phyloP scores from a whole-genome alignment of 805 yeast species.

The Starmerella roubikii region DNA sequence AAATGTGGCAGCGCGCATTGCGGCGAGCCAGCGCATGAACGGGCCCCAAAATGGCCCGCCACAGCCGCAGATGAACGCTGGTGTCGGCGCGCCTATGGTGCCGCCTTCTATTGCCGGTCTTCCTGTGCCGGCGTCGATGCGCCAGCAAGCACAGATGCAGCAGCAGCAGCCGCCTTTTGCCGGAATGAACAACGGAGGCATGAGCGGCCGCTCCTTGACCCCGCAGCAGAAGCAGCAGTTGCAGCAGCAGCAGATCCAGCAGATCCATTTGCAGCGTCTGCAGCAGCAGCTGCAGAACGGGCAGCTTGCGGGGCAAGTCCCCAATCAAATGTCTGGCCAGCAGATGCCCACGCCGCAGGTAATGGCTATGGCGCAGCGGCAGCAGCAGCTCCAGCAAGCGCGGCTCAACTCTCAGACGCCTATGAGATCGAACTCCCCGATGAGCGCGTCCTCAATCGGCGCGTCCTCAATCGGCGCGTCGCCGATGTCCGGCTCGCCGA shows the following conservation, averaged over 20 bases:
- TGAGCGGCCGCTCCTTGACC: slow-evolving; percentile 17
- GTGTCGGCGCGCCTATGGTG: too few relatives aligned
- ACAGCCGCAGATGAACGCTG: not conserved
- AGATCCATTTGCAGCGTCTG: slow-evolving; percentile 6
- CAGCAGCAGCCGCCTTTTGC: slow-evolving; percentile 3
- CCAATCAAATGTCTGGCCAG: not conserved
- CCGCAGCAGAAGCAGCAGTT: slow-evolving; percentile 9
- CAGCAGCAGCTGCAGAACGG: slow-evolving; percentile 10
- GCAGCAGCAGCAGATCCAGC: slow-evolving; percentile 11
- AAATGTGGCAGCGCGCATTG: not conserved
- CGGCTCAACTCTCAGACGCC: not conserved
- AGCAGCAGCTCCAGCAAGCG: slow-evolving; percentile 7
- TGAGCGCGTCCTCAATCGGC: not conserved
- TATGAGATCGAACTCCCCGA: not conserved
- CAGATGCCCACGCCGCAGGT: not conserved
- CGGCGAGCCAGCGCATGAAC: not conserved
- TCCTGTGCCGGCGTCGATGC: slow-evolving; percentile 20
- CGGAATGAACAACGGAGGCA: slow-evolving; percentile 8
- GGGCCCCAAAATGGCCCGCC: not conserved
- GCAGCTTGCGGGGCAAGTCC: too few relatives aligned
- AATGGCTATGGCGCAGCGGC: slow-evolving; percentile 2
- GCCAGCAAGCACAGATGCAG: slow-evolving; percentile 14
- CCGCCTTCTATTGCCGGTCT: slow-evolving; percentile 21
- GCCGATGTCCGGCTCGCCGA: not conserved
- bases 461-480: not conserved